These are phyloP conservation scores for Oryza australiensis DNA, from an alignment of 176 grass and related monocot genomes.

Conservation along the genomic window DNA sequence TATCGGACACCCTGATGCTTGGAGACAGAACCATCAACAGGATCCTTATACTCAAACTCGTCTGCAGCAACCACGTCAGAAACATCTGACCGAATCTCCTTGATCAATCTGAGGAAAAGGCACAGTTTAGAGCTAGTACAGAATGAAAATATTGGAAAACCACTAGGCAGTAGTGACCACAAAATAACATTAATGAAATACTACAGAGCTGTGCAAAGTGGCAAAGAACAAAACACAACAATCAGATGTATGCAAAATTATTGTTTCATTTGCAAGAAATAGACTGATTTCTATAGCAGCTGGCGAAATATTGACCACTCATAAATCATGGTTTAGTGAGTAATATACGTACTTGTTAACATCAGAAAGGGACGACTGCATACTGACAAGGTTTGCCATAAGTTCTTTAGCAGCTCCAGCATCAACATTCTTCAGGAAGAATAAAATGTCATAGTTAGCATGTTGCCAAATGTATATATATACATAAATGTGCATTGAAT, in stretches of 20 bases:
- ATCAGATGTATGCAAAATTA: background rate
- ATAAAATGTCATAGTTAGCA: conserved; percentile 33
- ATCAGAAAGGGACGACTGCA: conserved; percentile 80
- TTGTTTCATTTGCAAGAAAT: background rate
- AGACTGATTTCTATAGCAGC: background rate
- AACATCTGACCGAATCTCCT: conserved; percentile 69
- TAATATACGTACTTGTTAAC: conserved; percentile 76
- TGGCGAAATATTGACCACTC: background rate
- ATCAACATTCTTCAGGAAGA: conserved; percentile 85
- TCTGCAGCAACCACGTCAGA: conserved; percentile 71
- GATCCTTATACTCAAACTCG: conserved; percentile 99
- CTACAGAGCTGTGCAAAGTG: conserved; percentile 3
- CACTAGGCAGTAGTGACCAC: background rate
- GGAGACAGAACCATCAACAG: conserved; percentile 91
- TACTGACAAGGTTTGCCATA: conserved; percentile 73
- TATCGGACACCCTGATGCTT: conserved; percentile 93
- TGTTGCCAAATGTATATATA: background rate
- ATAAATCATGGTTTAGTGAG: background rate
- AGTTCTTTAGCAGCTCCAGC: conserved; percentile 84
- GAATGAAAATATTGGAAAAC: background rate
- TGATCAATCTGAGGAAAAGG: conserved; percentile 70
- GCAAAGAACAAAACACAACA: background rate
- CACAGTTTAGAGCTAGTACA: conserved; percentile 2
- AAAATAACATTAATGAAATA: background rate
- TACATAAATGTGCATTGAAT: background rate